Evolutionary conservation across 2,329 filamentous ascomycete species (phyloP).

Genomic region (Ophiostoma sp.): DNA sequence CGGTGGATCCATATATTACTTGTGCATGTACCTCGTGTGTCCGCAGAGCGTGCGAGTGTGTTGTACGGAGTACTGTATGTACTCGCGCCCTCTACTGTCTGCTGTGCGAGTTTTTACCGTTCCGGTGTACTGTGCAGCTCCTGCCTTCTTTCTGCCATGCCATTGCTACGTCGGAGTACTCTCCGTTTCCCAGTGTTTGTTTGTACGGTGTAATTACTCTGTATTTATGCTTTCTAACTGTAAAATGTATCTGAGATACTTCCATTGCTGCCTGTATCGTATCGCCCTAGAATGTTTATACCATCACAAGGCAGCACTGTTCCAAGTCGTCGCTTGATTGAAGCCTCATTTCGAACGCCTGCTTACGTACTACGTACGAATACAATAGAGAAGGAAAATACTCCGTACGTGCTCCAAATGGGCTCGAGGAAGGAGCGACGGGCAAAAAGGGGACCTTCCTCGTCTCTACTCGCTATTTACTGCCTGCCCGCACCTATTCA

Average conservation of each 20-base stretch:
- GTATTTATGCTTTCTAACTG: background rate
- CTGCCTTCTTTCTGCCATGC: background rate
- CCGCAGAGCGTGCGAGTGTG: background rate
- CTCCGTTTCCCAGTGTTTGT: background rate
- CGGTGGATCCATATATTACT: conserved; percentile 21
- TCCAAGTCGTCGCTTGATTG: background rate
- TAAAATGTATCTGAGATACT: no score
- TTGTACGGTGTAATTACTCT: background rate
- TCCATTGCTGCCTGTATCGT: background rate
- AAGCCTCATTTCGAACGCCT: no score
- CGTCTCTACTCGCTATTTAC: background rate
- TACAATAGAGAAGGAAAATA: no score
- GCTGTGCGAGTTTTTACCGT: background rate
- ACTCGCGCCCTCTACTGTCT: conserved; percentile 10
- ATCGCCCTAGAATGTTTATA: background rate
- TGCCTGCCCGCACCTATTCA: background rate
- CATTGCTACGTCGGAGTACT: conserved; percentile 1
- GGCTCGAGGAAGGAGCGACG: background rate
- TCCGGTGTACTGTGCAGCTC: background rate
- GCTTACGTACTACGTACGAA: no score
- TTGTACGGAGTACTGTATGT: background rate
- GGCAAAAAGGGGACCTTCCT: conserved; percentile 5
- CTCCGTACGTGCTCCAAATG: background rate
- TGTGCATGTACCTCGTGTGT: background rate
- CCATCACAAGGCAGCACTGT: background rate